Base-by-base conservation (phyloP, 2,329 filamentous ascomycete genomes). In the Ceratocystis cacaofunesta region DNA sequence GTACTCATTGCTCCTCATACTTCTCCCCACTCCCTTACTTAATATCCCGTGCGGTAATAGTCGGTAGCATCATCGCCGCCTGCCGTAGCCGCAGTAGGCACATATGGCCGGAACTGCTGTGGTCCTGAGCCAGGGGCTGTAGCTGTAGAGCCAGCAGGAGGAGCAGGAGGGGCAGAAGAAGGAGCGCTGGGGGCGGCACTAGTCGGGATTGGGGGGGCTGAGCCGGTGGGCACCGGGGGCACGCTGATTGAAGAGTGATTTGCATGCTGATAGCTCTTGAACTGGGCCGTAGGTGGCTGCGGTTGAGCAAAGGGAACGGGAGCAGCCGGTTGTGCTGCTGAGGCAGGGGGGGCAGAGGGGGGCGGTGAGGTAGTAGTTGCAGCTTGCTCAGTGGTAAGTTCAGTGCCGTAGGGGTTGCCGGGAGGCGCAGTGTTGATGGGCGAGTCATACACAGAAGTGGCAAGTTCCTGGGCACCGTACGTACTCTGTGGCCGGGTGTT, bases 381-480 rank as follows among this genome's bases (percentile, higher is more conserved):
- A 4, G 73, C 70, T 12, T 52, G 48, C 15, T 28, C 48, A 67
- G 72, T 68, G 65, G 71, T 70, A 63, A 72, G 68, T 65, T 70
- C 66, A 64, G 72, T 64, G 67, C 70, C 69, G 68, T 74, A 41
- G 67, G 72, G 62, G 66, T 73, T 69, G 64, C 82, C 79, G 8
- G 83, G 80, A 5, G 77, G 75, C 3, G 77, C 75, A 4, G 79
- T 78, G 12, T 79, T 82, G 48, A 88, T 80, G 52, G 88, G 88
- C 2, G 87, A 88, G 73, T 91, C 87, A 71, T 91, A 92, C 8
- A 83, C 84, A 0, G 87, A 88, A 0, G 88, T 90, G 30, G 88
- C 86, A 60, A 92, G 78, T 75, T 92, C 89, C 74, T 92, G 89
- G 0, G 88, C 83, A 32, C 85, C 85, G 70, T 87, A 88, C 10